A percentile compares a stretch with the other conserved stretches of the same genome.
phyloP scores from a whole-genome alignment of 106 monocot species.

The Chionographis japonica region DNA sequence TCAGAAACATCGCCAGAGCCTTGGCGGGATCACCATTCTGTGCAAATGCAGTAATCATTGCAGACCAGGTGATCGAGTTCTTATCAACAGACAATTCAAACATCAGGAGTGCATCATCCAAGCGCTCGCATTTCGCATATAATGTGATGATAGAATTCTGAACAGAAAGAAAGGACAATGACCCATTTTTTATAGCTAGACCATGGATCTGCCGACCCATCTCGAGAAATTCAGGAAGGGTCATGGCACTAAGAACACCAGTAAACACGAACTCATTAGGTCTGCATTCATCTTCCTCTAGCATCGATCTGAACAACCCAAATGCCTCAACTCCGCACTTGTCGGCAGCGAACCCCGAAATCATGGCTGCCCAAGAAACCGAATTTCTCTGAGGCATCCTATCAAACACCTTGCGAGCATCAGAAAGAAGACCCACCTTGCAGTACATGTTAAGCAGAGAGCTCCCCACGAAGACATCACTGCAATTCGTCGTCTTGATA shows the following conservation, averaged over 20 bases:
- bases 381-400: constrained; percentile 50
- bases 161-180: constrained; percentile 37
- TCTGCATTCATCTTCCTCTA: constrained; percentile 18
- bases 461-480: constrained; percentile 48
- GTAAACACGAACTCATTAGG: constrained; percentile 64
- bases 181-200: constrained; percentile 34
- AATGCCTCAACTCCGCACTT: constrained; percentile 32
- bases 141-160: constrained; percentile 59
- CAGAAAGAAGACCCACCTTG: constrained; percentile 26
- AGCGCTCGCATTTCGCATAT: constrained; percentile 47
- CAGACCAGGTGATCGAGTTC: constrained; percentile 67
- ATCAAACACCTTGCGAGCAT: constrained; percentile 67
- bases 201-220: constrained; percentile 44
- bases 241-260: constrained; percentile 40
- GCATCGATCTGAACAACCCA: constrained; percentile 32
- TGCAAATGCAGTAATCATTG: constrained; percentile 61
- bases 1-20: constrained; percentile 40
- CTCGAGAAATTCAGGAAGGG: constrained; percentile 23
- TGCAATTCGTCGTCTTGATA: constrained; percentile 33
- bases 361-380: constrained; percentile 62
- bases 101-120: constrained; percentile 38
- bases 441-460: constrained; percentile 63
- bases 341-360: constrained; percentile 42
- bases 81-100: constrained; percentile 33
- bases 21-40: constrained; percentile 42